phyloP scores from a whole-genome alignment of 331 rosid genomes.

The Pyracantha coccinea region DNA sequence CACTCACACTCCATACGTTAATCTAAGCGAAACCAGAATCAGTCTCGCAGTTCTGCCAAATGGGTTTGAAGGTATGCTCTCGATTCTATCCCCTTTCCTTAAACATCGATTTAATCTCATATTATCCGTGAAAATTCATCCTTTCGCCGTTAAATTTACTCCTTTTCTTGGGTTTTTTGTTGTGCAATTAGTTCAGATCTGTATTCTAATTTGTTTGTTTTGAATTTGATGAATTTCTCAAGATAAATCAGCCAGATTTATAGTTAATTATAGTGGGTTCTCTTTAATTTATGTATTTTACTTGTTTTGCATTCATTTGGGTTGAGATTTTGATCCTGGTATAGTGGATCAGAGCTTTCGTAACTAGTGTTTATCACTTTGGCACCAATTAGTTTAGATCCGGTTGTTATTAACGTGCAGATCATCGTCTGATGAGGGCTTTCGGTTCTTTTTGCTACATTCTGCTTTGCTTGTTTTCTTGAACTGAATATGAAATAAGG shows the following conservation, averaged over 20 bases:
- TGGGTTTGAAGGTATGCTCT: conserved; percentile 14
- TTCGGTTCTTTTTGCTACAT: neutral
- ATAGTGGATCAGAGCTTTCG: neutral
- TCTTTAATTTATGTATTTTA: neutral
- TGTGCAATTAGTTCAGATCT: neutral
- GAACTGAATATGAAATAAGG: neutral
- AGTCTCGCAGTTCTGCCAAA: neutral
- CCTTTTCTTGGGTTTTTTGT: neutral
- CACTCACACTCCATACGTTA: neutral
- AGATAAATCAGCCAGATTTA: neutral
- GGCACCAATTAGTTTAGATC: neutral
- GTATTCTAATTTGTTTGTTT: neutral
- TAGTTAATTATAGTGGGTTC: neutral
- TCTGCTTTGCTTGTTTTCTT: neutral
- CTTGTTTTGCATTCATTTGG: neutral
- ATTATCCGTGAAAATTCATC: neutral
- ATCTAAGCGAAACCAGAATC: neutral
- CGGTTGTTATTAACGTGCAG: neutral
- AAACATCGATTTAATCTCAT: neutral
- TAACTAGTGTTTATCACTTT: neutral
- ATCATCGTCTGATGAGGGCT: neutral
- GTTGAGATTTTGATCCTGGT: neutral
- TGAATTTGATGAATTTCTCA: neutral
- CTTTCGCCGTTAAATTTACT: neutral
- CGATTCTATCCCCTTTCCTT: neutral